These are phyloP conservation scores for Agapanthus africanus DNA, from an alignment of 106 monocot genomes.

Conservation along the genomic window DNA sequence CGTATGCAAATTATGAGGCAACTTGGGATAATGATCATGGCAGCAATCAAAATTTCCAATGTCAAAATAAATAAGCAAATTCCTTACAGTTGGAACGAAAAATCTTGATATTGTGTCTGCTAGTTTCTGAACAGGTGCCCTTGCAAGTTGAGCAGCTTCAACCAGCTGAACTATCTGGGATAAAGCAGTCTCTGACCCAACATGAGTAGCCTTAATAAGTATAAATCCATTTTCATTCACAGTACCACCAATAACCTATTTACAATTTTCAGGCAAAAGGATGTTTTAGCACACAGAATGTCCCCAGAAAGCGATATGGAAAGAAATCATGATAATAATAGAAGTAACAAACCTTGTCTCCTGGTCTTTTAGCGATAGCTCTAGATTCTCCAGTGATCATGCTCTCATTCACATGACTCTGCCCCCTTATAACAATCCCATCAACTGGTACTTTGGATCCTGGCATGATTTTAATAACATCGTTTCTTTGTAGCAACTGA, in stretches of 20 bases:
- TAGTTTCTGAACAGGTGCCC: conserved; percentile 88
- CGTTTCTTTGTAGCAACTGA: conserved; percentile 79
- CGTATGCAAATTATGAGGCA: too few species aligned
- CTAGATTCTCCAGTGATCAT: conserved; percentile 93
- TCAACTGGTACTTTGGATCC: conserved; percentile 87
- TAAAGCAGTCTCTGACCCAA: conserved; percentile 89
- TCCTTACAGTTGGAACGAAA: conserved; percentile 78
- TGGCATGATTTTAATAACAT: conserved; percentile 83
- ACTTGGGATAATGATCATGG: too few species aligned
- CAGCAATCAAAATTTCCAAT: too few species aligned
- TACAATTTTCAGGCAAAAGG: too few species aligned
- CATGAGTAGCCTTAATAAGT: conserved; percentile 70
- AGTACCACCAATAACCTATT: conserved; percentile 91
- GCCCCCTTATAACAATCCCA: conserved; percentile 76
- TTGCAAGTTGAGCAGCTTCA: conserved; percentile 90
- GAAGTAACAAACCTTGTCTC: conserved; percentile 85
- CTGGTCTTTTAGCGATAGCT: conserved; percentile 60
- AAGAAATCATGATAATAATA: too few species aligned
- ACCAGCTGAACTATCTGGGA: conserved; percentile 89
- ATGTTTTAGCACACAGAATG: too few species aligned
- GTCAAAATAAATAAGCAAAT: too few species aligned
- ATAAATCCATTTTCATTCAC: conserved; percentile 88
- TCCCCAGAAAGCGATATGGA: too few species aligned
- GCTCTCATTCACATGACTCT: conserved; percentile 90
- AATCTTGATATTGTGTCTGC: conserved; percentile 81